Conservation (phyloP, 75 land plant species). For the Cryptomeria japonica region DNA sequence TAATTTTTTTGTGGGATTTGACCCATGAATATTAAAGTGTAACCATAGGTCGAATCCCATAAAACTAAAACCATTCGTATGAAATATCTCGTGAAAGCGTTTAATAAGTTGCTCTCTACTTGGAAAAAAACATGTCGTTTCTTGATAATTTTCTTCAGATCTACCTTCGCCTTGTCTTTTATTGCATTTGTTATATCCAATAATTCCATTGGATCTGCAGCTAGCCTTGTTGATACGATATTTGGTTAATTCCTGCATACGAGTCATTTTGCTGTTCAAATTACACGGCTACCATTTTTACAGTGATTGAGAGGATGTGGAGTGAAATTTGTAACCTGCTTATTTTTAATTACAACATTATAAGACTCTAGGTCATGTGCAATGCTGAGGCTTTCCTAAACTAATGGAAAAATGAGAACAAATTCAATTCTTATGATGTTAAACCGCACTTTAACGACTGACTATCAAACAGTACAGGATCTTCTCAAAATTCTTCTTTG, state of each 20-base stretch:
- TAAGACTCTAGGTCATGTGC: background rate
- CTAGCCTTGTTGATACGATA: background rate
- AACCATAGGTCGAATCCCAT: no score
- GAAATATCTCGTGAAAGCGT: no score
- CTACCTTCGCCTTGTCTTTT: background rate
- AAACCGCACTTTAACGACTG: background rate
- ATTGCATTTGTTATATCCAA: background rate
- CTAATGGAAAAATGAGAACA: background rate
- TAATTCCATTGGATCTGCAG: background rate
- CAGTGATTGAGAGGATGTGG: no score
- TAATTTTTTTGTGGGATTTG: no score
- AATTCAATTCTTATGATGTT: background rate
- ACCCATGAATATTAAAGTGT: no score
- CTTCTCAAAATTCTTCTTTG: background rate
- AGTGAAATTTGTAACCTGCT: background rate
- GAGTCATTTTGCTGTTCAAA: background rate
- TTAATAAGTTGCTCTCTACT: no score
- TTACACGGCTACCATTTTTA: no score
- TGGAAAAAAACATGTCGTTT: background rate
- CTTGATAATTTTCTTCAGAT: background rate
- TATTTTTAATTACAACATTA: background rate
- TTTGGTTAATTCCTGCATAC: background rate
- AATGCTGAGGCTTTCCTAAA: background rate
- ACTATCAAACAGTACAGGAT: background rate
- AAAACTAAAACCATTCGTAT: no score